phyloP scores from a whole-genome alignment of 257 asterid species.

The Scutellaria barbata region DNA sequence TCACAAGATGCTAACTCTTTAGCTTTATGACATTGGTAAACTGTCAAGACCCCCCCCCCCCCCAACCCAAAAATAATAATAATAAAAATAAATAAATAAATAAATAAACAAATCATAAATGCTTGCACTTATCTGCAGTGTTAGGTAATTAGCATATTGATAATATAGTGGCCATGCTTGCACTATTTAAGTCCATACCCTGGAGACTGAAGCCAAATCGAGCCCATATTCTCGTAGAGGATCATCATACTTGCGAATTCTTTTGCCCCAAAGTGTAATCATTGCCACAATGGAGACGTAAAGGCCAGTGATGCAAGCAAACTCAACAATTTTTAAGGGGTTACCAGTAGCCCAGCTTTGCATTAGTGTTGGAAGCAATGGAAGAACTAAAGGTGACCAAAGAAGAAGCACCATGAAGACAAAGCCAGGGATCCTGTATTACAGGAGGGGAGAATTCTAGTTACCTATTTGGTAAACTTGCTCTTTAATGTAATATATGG shows the following conservation, averaged over 20 bases:
- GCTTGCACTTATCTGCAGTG: constrained; percentile 14
- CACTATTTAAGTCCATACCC: constrained; percentile 54
- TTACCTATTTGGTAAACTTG: constrained; percentile 26
- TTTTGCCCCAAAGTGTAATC: constrained; percentile 86
- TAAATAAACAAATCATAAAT: constrained; percentile 1
- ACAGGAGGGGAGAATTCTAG: constrained; percentile 15
- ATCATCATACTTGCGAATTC: constrained; percentile 80
- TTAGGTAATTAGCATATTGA: neutral
- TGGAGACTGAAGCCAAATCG: constrained; percentile 61
- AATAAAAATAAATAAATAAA: neutral
- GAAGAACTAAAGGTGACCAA: constrained; percentile 90
- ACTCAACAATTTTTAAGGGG: constrained; percentile 67
- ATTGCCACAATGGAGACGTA: constrained; percentile 66
- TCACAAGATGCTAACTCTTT: constrained; percentile 25
- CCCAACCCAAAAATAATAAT: no score
- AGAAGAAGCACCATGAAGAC: constrained; percentile 83
- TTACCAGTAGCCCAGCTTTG: constrained; percentile 75
- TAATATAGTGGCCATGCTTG: constrained; percentile 31
- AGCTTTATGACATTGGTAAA: neutral
- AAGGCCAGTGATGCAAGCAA: constrained; percentile 82
- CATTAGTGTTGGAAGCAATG: constrained; percentile 82
- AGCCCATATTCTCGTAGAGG: constrained; percentile 85
- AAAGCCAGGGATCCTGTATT: constrained; percentile 77
- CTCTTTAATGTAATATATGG: constrained; percentile 14
- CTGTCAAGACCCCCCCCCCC: neutral